Evolutionary conservation across 1,139 yeast species (phyloP).

Genomic region (Suhomyces terraborum): DNA sequence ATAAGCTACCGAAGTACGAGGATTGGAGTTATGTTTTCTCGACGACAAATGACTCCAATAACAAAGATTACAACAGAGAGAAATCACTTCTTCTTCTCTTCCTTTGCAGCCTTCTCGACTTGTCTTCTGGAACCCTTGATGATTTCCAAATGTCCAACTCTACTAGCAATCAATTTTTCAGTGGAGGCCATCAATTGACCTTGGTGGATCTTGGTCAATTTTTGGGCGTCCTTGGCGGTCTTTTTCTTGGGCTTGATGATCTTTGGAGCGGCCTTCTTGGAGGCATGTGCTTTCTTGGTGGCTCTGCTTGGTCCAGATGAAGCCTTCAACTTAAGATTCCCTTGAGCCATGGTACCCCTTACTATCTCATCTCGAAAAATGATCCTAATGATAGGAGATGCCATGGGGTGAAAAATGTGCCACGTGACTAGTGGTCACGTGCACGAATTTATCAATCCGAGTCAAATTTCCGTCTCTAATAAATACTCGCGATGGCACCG

Average conservation of each 20-base stretch:
- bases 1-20: too few relatives aligned
- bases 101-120: conserved; percentile 58
- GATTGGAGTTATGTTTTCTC: too few relatives aligned
- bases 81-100: conserved; percentile 19
- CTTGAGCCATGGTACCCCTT: conserved; percentile 53
- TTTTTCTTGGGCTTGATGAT: conserved; percentile 69
- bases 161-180: conserved; percentile 80
- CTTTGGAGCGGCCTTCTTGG: conserved; percentile 71
- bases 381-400: too few relatives aligned
- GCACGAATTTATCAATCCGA: conserved; percentile 1
- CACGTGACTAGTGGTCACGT: conserved; percentile 2
- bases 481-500: conserved; percentile 11
- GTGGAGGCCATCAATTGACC: conserved; percentile 71
- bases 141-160: conserved; percentile 94
- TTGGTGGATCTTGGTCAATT: conserved; percentile 62
- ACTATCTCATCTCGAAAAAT: conserved; percentile 7
- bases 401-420: neutral
- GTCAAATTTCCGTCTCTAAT: conserved; percentile 7
- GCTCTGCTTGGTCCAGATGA: conserved; percentile 42
- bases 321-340: conserved; percentile 49
- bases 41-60: neutral
- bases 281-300: conserved; percentile 56
- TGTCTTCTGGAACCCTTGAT: conserved; percentile 91
- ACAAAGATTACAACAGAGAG: neutral
- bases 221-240: conserved; percentile 45